Conservation (phyloP, 202 grass and related monocot genomes). For the Panicum hallii region DNA sequence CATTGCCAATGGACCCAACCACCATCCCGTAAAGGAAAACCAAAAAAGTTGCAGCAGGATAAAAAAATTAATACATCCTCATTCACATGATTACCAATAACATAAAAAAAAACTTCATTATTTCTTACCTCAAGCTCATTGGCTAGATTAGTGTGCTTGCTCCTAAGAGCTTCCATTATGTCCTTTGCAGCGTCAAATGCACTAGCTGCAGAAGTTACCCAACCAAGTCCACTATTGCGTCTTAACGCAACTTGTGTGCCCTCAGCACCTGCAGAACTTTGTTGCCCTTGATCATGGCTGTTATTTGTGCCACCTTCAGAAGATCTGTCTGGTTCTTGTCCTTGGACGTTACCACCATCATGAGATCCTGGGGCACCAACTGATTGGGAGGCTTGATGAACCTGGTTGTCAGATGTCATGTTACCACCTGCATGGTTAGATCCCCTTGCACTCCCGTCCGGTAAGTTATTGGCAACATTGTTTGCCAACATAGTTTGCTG, state of each 20-base stretch:
- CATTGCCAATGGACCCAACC: background rate
- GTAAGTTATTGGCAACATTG: conserved; percentile 62
- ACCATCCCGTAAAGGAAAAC: background rate
- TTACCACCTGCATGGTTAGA: conserved; percentile 48
- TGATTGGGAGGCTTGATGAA: conserved; percentile 63
- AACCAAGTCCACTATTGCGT: conserved; percentile 75
- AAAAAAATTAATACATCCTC: conserved; percentile 8
- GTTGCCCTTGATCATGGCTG: conserved; percentile 73
- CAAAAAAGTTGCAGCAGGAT: background rate
- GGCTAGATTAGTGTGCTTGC: conserved; percentile 97
- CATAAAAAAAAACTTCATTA: conserved; percentile 7
- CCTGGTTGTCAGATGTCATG: conserved; percentile 62
- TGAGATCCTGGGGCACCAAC: conserved; percentile 66
- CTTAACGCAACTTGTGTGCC: conserved; percentile 63
- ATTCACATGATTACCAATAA: conserved; percentile 1
- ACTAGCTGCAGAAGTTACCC: conserved; percentile 80
- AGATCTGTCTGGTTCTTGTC: conserved; percentile 81
- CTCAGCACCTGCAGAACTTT: conserved; percentile 67
- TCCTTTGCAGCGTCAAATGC: conserved; percentile 99
- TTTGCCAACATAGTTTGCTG: conserved; percentile 86
- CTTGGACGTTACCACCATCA: conserved; percentile 83
- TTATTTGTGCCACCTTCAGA: conserved; percentile 62
- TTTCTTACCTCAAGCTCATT: conserved; percentile 92
- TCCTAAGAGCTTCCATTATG: conserved; percentile 98
- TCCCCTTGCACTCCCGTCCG: conserved; percentile 48